Conservation (phyloP, 1,284 basidiomycete genomes). For the Puccinia horiana region DNA sequence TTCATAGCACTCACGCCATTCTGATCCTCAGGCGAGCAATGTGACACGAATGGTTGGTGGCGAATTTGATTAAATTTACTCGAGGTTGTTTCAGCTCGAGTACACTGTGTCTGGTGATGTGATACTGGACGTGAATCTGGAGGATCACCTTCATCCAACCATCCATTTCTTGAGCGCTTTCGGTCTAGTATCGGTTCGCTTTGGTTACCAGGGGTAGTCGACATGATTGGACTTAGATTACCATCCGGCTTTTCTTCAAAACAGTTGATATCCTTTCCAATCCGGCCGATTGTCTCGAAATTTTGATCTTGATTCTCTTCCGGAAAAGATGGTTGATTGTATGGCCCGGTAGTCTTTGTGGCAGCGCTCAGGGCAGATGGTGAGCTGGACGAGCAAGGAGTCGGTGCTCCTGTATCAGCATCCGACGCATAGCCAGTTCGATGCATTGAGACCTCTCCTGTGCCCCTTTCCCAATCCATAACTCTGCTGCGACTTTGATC, state of each 20-base stretch:
- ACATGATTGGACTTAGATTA: not conserved
- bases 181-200: not conserved
- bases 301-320: not conserved
- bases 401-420: not conserved
- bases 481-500: not conserved
- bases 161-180: not conserved
- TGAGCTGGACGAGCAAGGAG: not conserved
- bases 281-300: not conserved
- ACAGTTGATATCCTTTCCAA: not conserved
- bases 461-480: slow-evolving; percentile 20
- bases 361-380: not conserved
- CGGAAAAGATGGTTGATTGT: not conserved
- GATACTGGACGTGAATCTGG: not conserved
- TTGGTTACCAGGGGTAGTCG: not conserved
- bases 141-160: not conserved
- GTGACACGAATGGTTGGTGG: not conserved
- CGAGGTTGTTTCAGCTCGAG: no score
- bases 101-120: not conserved
- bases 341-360: not conserved
- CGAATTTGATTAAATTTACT: not conserved
- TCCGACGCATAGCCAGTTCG: not conserved
- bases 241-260: not conserved
- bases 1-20: not conserved
- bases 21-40: not conserved
- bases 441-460: not conserved